These are phyloP conservation scores for Pleurotus tuoliensis DNA, from an alignment of 768 basidiomycete genomes.

Conservation along the genomic window DNA sequence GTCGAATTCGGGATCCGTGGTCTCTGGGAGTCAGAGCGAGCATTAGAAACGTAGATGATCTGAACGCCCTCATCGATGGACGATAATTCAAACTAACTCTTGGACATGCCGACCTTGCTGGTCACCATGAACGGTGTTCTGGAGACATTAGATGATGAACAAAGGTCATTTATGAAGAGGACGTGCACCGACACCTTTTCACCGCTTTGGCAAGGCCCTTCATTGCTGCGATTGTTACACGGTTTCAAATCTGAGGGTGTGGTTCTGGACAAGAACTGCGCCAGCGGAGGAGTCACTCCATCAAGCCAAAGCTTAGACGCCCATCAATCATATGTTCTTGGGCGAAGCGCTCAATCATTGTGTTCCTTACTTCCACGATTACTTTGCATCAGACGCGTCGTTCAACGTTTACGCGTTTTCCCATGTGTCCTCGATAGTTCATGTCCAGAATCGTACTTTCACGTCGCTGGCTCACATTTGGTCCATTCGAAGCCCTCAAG, in stretches of 20 bases:
- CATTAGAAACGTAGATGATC: background rate
- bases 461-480: no score
- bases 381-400: no score
- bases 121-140: conserved; percentile 92
- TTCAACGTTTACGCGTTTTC: no score
- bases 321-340: no score
- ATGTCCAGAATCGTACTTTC: no score
- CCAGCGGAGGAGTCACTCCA: background rate
- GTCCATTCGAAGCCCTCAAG: no score
- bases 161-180: background rate
- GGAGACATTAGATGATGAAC: conserved; percentile 8
- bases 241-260: background rate
- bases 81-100: conserved; percentile 56
- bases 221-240: conserved; percentile 40
- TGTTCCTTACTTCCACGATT: no score
- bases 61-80: no score
- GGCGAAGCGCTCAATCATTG: no score
- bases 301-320: no score
- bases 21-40: conserved; percentile 39
- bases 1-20: conserved; percentile 86
- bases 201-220: conserved; percentile 82
- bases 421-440: no score
- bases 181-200: conserved; percentile 49
- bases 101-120: conserved; percentile 84
- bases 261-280: background rate